Evolutionary conservation across 345 rosid genomes (phyloP).

Genomic region (Eucalyptus sp.): DNA sequence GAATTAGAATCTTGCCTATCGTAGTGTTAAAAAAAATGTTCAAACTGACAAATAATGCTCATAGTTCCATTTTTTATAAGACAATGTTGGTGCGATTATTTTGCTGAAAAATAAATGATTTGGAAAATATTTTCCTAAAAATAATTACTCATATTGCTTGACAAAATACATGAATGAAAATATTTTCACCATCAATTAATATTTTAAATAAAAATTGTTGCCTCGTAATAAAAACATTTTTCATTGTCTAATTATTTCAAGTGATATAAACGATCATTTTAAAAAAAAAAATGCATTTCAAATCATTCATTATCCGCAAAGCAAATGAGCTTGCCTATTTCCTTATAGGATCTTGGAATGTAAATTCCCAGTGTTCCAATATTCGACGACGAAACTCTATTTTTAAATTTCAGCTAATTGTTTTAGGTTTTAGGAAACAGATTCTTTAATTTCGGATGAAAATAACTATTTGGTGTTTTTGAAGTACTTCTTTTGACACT

Average conservation of each 20-base stretch:
- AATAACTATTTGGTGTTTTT: neutral
- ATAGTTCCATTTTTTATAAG: neutral
- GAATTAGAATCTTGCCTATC: neutral
- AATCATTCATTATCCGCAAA: fast-evolving
- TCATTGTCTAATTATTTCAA: no score
- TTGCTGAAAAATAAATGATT: no score
- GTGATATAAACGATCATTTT: no score
- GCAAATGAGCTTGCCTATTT: neutral
- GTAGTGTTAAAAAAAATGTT: no score
- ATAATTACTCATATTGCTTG: fast-evolving
- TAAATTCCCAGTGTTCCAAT: no score
- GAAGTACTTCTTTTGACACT: neutral
- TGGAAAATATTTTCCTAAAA: no score
- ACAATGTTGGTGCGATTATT: neutral
- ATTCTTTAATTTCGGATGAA: neutral
- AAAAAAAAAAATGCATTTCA: no score
- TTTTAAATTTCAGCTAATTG: neutral
- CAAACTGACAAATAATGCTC: neutral
- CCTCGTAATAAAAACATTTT: fast-evolving
- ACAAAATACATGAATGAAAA: neutral
- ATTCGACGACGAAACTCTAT: fast-evolving
- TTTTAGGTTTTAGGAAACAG: neutral
- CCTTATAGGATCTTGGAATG: no score
- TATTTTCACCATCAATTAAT: neutral
- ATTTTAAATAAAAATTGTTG: no score